Evolutionary conservation across 495 filamentous ascomycete species (phyloP).

Genomic region (Articulospora tetracladia): DNA sequence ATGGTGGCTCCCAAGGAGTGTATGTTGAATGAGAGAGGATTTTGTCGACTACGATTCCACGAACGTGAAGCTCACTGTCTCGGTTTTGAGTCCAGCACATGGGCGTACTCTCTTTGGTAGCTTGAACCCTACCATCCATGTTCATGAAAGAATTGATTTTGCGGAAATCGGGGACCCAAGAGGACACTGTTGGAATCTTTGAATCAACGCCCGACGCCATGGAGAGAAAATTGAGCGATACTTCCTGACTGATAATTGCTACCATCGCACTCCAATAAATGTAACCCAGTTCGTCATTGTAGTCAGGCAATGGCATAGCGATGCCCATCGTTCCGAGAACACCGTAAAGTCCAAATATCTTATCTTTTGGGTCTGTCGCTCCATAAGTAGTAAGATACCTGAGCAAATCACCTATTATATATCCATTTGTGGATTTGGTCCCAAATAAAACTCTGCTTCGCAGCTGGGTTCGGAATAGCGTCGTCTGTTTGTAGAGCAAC

Average conservation of each 20-base stretch:
- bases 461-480: background rate
- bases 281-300: background rate
- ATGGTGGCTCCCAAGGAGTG: background rate
- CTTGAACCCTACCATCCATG: background rate
- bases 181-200: background rate
- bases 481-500: background rate
- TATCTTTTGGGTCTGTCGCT: background rate
- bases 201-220: background rate
- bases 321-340: background rate
- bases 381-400: background rate
- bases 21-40: background rate
- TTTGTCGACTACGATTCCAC: background rate
- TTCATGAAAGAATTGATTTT: background rate
- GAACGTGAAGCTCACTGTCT: background rate
- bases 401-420: background rate
- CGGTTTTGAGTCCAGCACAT: background rate
- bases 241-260: background rate
- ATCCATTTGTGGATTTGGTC: background rate
- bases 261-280: background rate
- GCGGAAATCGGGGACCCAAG: background rate
- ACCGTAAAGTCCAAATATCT: background rate
- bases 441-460: background rate
- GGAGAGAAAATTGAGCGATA: background rate
- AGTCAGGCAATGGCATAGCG: background rate
- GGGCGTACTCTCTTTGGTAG: background rate